phyloP scores from a whole-genome alignment of 495 filamentous ascomycete species.

The Podospora pseudocomata region DNA sequence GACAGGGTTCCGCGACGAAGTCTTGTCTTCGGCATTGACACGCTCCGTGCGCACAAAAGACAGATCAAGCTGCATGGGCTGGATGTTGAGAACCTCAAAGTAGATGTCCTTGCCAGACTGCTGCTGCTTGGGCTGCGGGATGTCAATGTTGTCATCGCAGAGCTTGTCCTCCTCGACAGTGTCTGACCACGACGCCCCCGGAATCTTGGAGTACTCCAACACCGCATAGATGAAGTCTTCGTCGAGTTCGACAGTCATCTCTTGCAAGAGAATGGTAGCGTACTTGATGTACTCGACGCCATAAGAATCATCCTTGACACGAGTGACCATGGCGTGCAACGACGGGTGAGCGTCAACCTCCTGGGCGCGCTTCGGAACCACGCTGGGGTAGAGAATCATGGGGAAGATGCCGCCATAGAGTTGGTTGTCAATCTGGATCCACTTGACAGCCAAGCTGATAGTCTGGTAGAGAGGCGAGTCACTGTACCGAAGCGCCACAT shows the following conservation, averaged over 20 bases:
- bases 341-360: slow-evolving; percentile 97
- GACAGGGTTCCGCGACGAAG: slow-evolving; percentile 81
- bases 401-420: slow-evolving; percentile 98
- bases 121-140: slow-evolving; percentile 85
- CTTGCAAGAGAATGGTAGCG: slow-evolving; percentile 85
- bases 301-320: slow-evolving; percentile 97
- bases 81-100: slow-evolving; percentile 93
- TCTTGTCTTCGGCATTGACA: slow-evolving; percentile 92
- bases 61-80: slow-evolving; percentile 95
- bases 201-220: slow-evolving; percentile 90
- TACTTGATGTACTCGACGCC: slow-evolving; percentile 99
- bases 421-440: slow-evolving; percentile 99
- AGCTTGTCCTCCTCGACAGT: slow-evolving; percentile 73
- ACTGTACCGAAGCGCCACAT: slow-evolving; percentile 84
- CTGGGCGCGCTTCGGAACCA: slow-evolving; percentile 96
- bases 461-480: slow-evolving; percentile 94
- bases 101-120: slow-evolving; percentile 88
- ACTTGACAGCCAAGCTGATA: slow-evolving; percentile 83
- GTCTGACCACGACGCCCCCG: slow-evolving; percentile 88
- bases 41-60: slow-evolving; percentile 96
- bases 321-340: slow-evolving; percentile 82
- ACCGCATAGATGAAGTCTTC: slow-evolving; percentile 97
- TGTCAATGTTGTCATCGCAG: slow-evolving; percentile 83
- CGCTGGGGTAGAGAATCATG: slow-evolving; percentile 93
- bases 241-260: slow-evolving; percentile 97